Base-by-base conservation (phyloP, 495 filamentous ascomycete species). In the Annulohypoxylon stygium region DNA sequence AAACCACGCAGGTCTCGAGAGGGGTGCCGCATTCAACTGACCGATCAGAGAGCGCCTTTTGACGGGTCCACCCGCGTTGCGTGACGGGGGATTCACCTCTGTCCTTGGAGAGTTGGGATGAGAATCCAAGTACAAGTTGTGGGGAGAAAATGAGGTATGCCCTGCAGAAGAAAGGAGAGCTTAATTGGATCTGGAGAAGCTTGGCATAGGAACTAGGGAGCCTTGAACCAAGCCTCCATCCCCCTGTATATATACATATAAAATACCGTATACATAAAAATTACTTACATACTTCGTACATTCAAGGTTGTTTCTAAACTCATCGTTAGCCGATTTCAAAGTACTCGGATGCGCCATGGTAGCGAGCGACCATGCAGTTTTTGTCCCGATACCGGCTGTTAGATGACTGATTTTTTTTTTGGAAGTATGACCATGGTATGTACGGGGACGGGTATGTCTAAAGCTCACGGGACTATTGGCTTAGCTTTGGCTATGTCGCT, bases 161-260 rank as follows among this genome's bases (percentile, higher is more conserved):
- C 57, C 50, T 68, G 65, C 57, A 53, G 65, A 34, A 69, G 55
- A 67, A 16, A 59, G 26, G 55, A 50, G 47, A 65, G 59, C 30
- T 16, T 58, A 47, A 73, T 66, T 65, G 69, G 64, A 67, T 58
- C 41, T 16, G 55, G 60, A 47, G 69, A 65, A 63, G 47, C 64
- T 75, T 65, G 68, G 72, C 72, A 71, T 60, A 71, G 16, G 48
- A 61, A 48, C 37, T 50, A 61, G 48, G 53, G 53, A 54, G 37
- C 43, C 33, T 63, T 20, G 43, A 64, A 53, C 61, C 45, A 67
- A 65, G 41, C 65, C 55, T 54, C 36, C 26, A 25, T 30, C 45
- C 57, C 57, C 67, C 64, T 65, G 67, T 71, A 68, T 68, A 71
- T 43, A 43, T 55, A 65, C 65, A 71, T 43, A 43, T 55, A 65